Conservation (phyloP, 306 rosid genomes). For the Sphenostylis stenocarpa region DNA sequence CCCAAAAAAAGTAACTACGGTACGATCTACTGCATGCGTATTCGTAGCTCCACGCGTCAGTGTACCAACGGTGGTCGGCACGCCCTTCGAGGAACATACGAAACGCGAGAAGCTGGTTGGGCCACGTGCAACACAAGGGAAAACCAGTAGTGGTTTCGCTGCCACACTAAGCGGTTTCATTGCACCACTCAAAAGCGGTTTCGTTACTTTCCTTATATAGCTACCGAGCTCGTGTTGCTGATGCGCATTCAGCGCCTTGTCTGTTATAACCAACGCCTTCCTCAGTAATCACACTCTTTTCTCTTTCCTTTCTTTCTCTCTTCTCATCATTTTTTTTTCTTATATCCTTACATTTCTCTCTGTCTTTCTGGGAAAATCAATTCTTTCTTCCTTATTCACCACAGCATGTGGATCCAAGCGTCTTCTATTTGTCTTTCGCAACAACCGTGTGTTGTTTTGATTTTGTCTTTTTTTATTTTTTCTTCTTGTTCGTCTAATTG, state of each 20-base stretch:
- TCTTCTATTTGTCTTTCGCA: background rate
- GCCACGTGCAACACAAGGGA: constrained; percentile 38
- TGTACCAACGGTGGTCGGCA: constrained; percentile 39
- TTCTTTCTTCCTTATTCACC: background rate
- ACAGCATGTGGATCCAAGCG: constrained; percentile 11
- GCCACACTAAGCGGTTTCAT: constrained; percentile 34
- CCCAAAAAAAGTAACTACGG: constrained; percentile 38
- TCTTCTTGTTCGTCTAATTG: background rate
- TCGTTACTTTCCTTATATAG: constrained; percentile 77
- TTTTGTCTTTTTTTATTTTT: background rate
- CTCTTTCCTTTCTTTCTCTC: background rate
- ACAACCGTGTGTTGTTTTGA: background rate
- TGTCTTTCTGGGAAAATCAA: constrained; percentile 40
- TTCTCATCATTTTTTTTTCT: background rate
- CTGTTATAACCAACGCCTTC: constrained; percentile 46
- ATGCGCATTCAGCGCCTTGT: constrained; percentile 56
- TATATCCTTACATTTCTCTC: constrained; percentile 13
- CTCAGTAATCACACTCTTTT: constrained; percentile 38
- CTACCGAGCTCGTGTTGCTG: constrained; percentile 23
- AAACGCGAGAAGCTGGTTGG: constrained; percentile 39
- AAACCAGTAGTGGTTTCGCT: constrained; percentile 44
- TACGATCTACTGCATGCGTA: constrained; percentile 39
- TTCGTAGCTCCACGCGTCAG: constrained; percentile 65
- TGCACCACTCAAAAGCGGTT: constrained; percentile 25
- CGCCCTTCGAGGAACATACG: background rate